These are phyloP conservation scores for Venturia pyrina DNA, from an alignment of 2,329 filamentous ascomycete species.

Conservation along the genomic window DNA sequence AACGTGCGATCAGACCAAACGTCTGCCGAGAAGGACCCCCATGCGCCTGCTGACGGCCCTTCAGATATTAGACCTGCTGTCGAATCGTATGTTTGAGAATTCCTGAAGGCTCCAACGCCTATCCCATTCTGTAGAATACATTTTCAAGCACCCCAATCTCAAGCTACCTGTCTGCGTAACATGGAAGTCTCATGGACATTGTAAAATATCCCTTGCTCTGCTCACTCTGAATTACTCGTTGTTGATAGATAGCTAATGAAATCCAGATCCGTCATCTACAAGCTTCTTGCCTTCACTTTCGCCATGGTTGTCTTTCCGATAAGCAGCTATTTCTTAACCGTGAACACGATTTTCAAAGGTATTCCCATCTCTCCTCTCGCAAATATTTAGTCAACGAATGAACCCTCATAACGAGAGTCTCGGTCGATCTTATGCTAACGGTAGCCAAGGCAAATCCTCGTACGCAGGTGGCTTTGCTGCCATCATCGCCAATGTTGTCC, in stretches of 20 bases:
- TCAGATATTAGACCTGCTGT: constrained; percentile 76
- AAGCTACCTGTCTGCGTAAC: neutral
- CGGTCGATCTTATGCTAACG: neutral
- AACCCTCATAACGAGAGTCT: neutral
- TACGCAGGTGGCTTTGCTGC: constrained; percentile 79
- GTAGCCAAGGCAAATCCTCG: constrained; percentile 65
- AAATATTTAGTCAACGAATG: neutral
- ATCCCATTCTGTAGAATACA: neutral
- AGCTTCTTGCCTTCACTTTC: constrained; percentile 80
- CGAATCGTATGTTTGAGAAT: constrained; percentile 51
- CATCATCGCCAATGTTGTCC: constrained; percentile 79
- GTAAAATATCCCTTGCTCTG: neutral
- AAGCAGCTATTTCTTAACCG: constrained; percentile 74
- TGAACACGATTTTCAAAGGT: constrained; percentile 72
- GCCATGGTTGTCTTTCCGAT: constrained; percentile 87
- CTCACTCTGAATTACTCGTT: neutral
- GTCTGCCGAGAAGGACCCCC: neutral
- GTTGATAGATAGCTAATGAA: neutral
- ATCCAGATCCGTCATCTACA: constrained; percentile 57
- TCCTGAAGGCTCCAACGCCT: neutral
- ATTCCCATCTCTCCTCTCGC: constrained; percentile 15
- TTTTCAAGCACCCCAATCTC: neutral
- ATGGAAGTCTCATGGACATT: neutral
- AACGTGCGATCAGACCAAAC: neutral
- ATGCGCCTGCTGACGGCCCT: constrained; percentile 5